Conservation (phyloP, 352 stramenopile genomes). For the Phytopythium ostracodes region DNA sequence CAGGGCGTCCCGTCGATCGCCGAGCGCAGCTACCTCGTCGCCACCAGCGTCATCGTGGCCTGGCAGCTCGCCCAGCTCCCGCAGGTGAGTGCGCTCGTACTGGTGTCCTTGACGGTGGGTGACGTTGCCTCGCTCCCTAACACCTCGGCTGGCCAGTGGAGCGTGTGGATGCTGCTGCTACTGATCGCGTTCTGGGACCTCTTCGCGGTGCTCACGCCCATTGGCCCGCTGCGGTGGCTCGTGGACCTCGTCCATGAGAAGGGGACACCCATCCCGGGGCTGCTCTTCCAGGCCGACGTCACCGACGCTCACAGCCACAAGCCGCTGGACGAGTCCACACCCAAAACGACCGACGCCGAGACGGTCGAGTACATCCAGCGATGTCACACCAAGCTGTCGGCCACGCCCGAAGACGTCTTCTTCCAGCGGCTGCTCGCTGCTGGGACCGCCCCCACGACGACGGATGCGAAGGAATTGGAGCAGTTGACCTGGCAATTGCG, state of each 20-base stretch:
- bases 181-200: slow-evolving; percentile 96
- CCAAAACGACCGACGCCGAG: not conserved
- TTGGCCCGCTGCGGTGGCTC: slow-evolving; percentile 92
- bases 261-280: slow-evolving; percentile 82
- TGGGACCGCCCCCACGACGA: not conserved
- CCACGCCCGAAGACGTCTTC: slow-evolving; percentile 18
- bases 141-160: slow-evolving; percentile 49
- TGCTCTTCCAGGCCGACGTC: slow-evolving; percentile 93
- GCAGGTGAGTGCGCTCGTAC: slow-evolving; percentile 73
- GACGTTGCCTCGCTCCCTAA: too few species aligned
- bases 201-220: slow-evolving; percentile 95
- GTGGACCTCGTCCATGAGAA: slow-evolving; percentile 92
- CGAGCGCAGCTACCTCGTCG: slow-evolving; percentile 90
- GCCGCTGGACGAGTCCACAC: not conserved
- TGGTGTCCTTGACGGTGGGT: too few species aligned
- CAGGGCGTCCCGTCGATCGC: slow-evolving; percentile 72
- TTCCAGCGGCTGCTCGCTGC: slow-evolving; percentile 15
- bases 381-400: slow-evolving; percentile 13
- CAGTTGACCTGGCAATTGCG: slow-evolving; percentile 32
- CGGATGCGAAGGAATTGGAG: slow-evolving; percentile 5
- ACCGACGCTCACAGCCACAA: slow-evolving; percentile 29
- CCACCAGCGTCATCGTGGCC: slow-evolving; percentile 93
- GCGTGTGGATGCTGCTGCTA: slow-evolving; percentile 84
- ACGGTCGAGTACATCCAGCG: slow-evolving; percentile 4
- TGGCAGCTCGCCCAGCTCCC: slow-evolving; percentile 96